These are phyloP conservation scores for Microdochium nivale DNA, from an alignment of 2,329 filamentous ascomycete species.

Conservation along the genomic window DNA sequence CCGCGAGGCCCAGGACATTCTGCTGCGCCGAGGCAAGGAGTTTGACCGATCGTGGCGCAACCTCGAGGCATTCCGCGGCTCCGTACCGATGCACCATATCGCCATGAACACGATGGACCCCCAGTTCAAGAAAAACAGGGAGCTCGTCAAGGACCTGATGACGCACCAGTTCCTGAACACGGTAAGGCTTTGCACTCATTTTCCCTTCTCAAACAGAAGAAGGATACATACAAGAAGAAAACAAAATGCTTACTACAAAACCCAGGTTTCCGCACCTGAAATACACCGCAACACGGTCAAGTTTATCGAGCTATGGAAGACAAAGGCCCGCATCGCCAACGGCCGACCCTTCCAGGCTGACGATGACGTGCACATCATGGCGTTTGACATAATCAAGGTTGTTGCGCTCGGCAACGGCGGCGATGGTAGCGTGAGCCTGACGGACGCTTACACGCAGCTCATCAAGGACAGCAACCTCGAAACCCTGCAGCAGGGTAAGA, in stretches of 20 bases:
- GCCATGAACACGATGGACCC: slow-evolving; percentile 20
- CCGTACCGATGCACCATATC: slow-evolving; percentile 18
- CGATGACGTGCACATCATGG: slow-evolving; percentile 18
- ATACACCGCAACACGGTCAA: slow-evolving; percentile 17
- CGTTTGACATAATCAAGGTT: slow-evolving; percentile 23
- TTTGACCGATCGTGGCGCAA: slow-evolving; percentile 19
- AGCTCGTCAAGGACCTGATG: slow-evolving; percentile 26
- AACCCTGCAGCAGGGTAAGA: too few relatives aligned
- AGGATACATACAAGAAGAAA: too few relatives aligned
- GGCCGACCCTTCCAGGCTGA: slow-evolving; percentile 19
- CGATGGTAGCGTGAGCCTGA: slow-evolving; percentile 6
- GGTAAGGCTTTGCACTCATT: neutral
- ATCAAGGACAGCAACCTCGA: slow-evolving; percentile 1
- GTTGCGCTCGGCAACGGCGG: slow-evolving; percentile 17
- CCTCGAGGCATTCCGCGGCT: slow-evolving; percentile 8
- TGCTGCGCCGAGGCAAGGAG: slow-evolving; percentile 18
- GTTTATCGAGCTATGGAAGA: slow-evolving; percentile 22
- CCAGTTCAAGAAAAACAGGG: slow-evolving; percentile 18
- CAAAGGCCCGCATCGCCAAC: slow-evolving; percentile 17
- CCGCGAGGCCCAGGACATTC: slow-evolving; percentile 21
- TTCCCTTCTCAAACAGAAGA: neutral
- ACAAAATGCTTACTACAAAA: neutral
- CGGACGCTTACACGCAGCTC: slow-evolving; percentile 3
- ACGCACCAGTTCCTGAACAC: slow-evolving; percentile 22
- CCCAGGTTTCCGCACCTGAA: slow-evolving; percentile 22